These are phyloP conservation scores for Tremella fuciformis DNA, from an alignment of 768 basidiomycete genomes.

Conservation along the genomic window DNA sequence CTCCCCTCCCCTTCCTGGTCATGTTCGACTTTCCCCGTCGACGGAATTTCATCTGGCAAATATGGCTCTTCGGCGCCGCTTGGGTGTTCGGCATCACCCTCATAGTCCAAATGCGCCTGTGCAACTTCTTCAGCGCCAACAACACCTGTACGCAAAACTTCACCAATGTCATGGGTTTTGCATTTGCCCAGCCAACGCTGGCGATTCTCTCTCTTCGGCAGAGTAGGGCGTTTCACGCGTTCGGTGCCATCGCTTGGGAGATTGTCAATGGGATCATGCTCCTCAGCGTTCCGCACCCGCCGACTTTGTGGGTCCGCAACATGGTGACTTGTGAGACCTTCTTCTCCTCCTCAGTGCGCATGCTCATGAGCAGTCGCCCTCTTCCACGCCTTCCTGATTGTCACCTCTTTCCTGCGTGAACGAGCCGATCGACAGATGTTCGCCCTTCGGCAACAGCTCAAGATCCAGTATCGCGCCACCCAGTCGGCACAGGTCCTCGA, in stretches of 20 bases:
- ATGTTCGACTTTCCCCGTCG: conserved; percentile 41
- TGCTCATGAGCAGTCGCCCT: conserved; percentile 61
- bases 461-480: conserved; percentile 62
- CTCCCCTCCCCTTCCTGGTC: conserved; percentile 41
- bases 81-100: conserved; percentile 42
- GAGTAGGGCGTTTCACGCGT: conserved; percentile 40
- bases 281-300: conserved; percentile 33
- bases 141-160: conserved; percentile 51
- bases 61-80: conserved; percentile 39
- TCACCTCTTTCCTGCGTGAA: conserved; percentile 58
- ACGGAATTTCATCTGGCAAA: conserved; percentile 38
- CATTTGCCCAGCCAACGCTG: conserved; percentile 49
- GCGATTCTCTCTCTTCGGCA: conserved; percentile 52
- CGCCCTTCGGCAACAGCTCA: conserved; percentile 70
- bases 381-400: conserved; percentile 79
- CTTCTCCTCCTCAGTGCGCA: not conserved
- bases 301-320: conserved; percentile 55
- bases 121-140: conserved; percentile 39
- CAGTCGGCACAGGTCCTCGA: conserved; percentile 73
- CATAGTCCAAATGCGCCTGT: conserved; percentile 40
- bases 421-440: conserved; percentile 63
- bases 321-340: conserved; percentile 42
- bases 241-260: conserved; percentile 47
- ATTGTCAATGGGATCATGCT: conserved; percentile 42
- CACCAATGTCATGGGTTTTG: conserved; percentile 38